Evolutionary conservation across 306 rosid species (phyloP), one percentile per base, ranked within the genome.

Genomic region (Gillenia trifoliata): DNA sequence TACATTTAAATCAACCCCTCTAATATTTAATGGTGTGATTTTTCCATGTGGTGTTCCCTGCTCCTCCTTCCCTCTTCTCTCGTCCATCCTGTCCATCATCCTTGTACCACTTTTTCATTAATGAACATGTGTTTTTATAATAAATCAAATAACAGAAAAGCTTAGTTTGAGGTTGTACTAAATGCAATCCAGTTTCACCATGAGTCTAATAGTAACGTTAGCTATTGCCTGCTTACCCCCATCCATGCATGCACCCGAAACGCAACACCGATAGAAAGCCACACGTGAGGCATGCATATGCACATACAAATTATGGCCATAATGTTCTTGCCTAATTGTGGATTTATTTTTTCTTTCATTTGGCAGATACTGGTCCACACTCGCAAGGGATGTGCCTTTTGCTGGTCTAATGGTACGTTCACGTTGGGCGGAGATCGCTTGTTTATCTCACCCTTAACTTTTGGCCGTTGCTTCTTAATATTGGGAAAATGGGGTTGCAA

Each of bases 331-430:
- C 60, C 60, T 54, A 64, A 64, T 25, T 49, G 71, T 50, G 74
- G 68, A 67, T 56, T 47, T 70, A 70, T 41, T 75, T 83, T 81
- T 72, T 78, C 55, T 71, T 86, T 76, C 47, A 59, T 84, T 50
- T 59, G 73, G 61, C 86, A 92, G 98, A 73, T 92, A 87, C 66
- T 86, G 91, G 87, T 89, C 94, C 60, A 92, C 96, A 19, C 86
- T 92, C 31, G 98, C 96, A 70, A 86, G 98, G 85, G 98, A 92
- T 80, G 91, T 92, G 77, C 98, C 98, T 33, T 92, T 90, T 79
- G 96, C 98, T 30, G 96, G 98, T 74, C 79, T 92, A 59, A 92
- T 92, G 98, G 96, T 92, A 86, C 26, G 63, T 75, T 64, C 90
- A 86, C 26, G 63, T 75, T 64, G 40, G 73, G 20, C 16, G n/a